phyloP scores from a whole-genome alignment of 1,284 basidiomycete species.

The Crucibulum cyathiforme region DNA sequence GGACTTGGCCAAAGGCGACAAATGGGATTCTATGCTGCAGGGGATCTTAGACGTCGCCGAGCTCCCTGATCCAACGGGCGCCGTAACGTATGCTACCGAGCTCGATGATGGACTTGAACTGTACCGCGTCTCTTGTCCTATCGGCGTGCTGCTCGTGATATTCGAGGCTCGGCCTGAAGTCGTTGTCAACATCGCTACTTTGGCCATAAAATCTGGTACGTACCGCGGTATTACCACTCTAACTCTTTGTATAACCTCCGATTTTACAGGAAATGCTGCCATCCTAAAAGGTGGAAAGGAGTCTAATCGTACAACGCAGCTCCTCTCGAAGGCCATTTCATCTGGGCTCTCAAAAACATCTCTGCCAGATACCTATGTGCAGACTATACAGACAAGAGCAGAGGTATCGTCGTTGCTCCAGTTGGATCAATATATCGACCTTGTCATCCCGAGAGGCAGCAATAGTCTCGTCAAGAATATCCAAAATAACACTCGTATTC shows the following conservation, averaged over 20 bases:
- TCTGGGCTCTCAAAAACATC: slow-evolving; percentile 76
- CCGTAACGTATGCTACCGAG: slow-evolving; percentile 86
- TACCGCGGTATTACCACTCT: background rate
- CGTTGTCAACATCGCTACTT: slow-evolving; percentile 94
- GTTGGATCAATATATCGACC: slow-evolving; percentile 92
- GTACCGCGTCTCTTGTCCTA: slow-evolving; percentile 95
- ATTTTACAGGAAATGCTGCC: slow-evolving; percentile 80
- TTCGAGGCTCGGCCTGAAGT: slow-evolving; percentile 99
- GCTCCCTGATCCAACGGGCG: slow-evolving; percentile 87
- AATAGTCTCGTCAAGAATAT: slow-evolving; percentile 90
- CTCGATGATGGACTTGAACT: slow-evolving; percentile 89
- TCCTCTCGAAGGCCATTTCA: slow-evolving; percentile 83
- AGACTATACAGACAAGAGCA: slow-evolving; percentile 91
- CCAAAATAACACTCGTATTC: slow-evolving; percentile 89
- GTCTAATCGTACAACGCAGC: slow-evolving; percentile 77
- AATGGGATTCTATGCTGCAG: slow-evolving; percentile 94
- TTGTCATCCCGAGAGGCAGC: slow-evolving; percentile 96
- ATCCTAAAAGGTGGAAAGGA: slow-evolving; percentile 98
- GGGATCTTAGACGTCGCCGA: slow-evolving; percentile 88
- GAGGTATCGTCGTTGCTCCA: slow-evolving; percentile 89
- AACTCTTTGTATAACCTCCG: slow-evolving; percentile 4
- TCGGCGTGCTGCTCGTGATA: slow-evolving; percentile 95
- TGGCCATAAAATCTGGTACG: slow-evolving; percentile 95
- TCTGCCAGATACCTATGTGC: slow-evolving; percentile 84
- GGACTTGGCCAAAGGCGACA: slow-evolving; percentile 84